Base-by-base conservation (phyloP, 306 rosid genomes). In the Senna tora region DNA sequence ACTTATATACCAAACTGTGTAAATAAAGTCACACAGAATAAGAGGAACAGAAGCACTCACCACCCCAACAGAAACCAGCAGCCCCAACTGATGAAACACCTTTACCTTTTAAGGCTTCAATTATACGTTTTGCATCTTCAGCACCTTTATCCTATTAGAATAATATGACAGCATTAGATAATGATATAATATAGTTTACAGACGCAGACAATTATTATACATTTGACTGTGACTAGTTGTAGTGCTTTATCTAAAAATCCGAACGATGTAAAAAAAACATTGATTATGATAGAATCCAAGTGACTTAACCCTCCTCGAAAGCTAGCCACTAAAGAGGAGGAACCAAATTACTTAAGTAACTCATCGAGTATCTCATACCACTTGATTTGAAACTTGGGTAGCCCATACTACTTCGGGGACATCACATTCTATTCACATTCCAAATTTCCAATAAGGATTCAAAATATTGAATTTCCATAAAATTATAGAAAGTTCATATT, bases 41-140 rank as follows among this genome's bases (percentile, higher is more conserved):
- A 39, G 67, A 28, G 72, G 20, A 52, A 39, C 39, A 53, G 53
- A 75, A 41, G 74, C 20, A 75, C 87, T 82, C 79, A 88, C 96
- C 98, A 28, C 98, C 98, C 96, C 96, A 92, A 71, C 96, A 90
- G 72, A 86, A 82, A 64, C 90, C 92, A 8, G 57, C 96, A 50
- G 90, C 91, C n/a, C 96, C 93, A 0, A 90, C 46, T 9, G 88
- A 81, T 38, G 88, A 77, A 79, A 89, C 55, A 59, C 91, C 93
- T 79, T 77, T 83, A 36, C 79, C 78, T 81, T 84, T 90, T 45
- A 92, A 61, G 54, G 86, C 90, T 80, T 85, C 89, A 55, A 92
- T 64, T 32, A 90, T 17, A 34, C 65, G 79, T 64, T 86, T 92
- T 66, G 87, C 83, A 34, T 53, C 88, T 76, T 86, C 95, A 74